Evolutionary conservation across 176 grass and related monocot species (phyloP).

Genomic region (Oropetium thomaeum): DNA sequence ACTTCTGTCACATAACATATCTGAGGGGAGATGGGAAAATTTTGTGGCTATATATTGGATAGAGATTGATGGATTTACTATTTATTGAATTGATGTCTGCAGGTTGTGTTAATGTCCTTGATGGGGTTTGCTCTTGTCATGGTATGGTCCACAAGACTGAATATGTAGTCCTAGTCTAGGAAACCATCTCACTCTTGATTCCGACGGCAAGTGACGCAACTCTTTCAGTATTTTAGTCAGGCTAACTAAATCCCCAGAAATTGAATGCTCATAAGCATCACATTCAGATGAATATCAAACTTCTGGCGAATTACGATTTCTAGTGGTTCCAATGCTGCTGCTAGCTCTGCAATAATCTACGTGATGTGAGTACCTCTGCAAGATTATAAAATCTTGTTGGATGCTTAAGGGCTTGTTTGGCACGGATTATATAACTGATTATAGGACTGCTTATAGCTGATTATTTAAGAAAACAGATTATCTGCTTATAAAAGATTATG

Average conservation of each 20-base stretch:
- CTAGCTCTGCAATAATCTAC: neutral
- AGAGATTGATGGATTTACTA: neutral
- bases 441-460: no score
- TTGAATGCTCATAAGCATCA: neutral
- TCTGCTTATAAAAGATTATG: no score
- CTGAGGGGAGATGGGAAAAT: neutral
- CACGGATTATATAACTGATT: no score
- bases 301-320: conserved; percentile 1
- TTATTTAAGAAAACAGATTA: no score
- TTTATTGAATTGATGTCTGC: conserved; percentile 21
- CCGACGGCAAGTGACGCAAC: neutral
- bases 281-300: neutral
- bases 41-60: neutral
- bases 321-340: neutral
- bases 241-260: neutral
- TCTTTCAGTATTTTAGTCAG: neutral
- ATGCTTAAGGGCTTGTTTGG: no score
- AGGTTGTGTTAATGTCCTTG: conserved; percentile 99
- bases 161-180: conserved; percentile 1
- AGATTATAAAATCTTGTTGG: neutral
- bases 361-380: neutral
- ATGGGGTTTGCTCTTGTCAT: conserved; percentile 94
- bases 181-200: neutral
- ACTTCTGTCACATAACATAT: neutral
- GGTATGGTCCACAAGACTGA: conserved; percentile 77